A percentile compares a stretch with the other conserved stretches of the same genome.
phyloP scores from a whole-genome alignment of 1,284 basidiomycete species.

The Vanrija sp. region DNA sequence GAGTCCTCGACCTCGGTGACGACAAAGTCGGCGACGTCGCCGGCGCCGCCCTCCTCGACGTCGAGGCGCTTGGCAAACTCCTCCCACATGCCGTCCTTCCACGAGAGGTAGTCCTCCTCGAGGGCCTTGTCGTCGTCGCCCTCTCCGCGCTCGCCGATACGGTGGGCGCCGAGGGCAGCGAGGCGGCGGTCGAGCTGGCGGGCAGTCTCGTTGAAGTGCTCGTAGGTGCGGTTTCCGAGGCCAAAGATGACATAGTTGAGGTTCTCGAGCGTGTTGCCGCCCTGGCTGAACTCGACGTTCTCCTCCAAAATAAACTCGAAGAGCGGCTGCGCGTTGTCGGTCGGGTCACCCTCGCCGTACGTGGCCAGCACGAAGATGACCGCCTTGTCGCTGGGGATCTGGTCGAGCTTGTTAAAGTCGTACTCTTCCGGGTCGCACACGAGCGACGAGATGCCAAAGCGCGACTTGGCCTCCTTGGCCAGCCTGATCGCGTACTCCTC shows the following conservation, averaged over 20 bases:
- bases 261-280: constrained; percentile 67
- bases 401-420: constrained; percentile 93
- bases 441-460: constrained; percentile 85
- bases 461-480: constrained; percentile 89
- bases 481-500: constrained; percentile 92
- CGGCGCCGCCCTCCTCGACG: constrained; percentile 93
- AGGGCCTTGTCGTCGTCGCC: constrained; percentile 99
- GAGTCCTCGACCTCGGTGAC: constrained; percentile 70
- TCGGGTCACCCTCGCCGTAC: constrained; percentile 98
- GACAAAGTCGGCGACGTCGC: constrained; percentile 90
- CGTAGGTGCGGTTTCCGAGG: constrained; percentile 92
- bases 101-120: constrained; percentile 99
- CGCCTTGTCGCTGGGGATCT: constrained; percentile 77
- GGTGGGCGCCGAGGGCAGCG: constrained; percentile 71
- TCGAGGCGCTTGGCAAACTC: constrained; percentile 73
- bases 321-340: constrained; percentile 93
- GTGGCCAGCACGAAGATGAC: constrained; percentile 91
- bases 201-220: constrained; percentile 89
- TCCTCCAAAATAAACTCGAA: constrained; percentile 88
- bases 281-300: constrained; percentile 70
- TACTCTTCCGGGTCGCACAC: constrained; percentile 97
- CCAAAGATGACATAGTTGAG: constrained; percentile 95
- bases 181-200: constrained; percentile 73
- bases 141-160: constrained; percentile 88
- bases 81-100: constrained; percentile 98